A percentile compares a stretch with the other conserved stretches of the same genome.
These are phyloP conservation scores for Phytophthora fragariae DNA, from an alignment of 352 stramenopile genomes.

Conservation along the genomic window DNA sequence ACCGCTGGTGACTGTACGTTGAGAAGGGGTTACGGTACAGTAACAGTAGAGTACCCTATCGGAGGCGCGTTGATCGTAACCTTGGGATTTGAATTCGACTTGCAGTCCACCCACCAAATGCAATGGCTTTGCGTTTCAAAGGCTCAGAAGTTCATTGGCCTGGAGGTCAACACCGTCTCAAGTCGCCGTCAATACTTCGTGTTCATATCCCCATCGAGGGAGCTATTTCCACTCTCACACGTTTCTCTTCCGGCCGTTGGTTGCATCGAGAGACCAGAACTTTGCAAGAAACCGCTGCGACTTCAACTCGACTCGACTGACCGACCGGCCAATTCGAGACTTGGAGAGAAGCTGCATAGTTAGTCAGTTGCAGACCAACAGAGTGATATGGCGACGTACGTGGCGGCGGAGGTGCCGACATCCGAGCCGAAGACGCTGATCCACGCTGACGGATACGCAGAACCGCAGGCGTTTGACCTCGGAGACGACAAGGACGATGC, in stretches of 20 bases:
- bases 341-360: not conserved
- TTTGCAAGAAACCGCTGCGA: constrained; percentile 15
- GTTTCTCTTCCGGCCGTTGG: constrained; percentile 16
- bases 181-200: constrained; percentile 1
- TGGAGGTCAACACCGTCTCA: constrained; percentile 25
- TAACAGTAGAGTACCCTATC: not conserved
- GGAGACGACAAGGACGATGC: constrained; percentile 6
- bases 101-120: constrained; percentile 32
- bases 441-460: constrained; percentile 1
- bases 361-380: not conserved
- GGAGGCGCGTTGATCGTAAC: constrained; percentile 6
- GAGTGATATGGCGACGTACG: not conserved
- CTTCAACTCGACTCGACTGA: constrained; percentile 21
- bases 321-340: constrained; percentile 13
- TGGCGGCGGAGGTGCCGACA: not conserved
- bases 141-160: constrained; percentile 19
- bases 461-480: constrained; percentile 12
- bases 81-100: constrained; percentile 30
- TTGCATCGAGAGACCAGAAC: constrained; percentile 8
- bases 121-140: constrained; percentile 16
- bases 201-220: not conserved
- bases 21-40: too few species aligned
- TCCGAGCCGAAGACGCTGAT: not conserved
- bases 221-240: constrained; percentile 4
- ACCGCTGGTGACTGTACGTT: too few species aligned